Evolutionary conservation across 495 filamentous ascomycete species (phyloP), one percentile per base, ranked within the genome.

Genomic region (Neurospora hispaniola): DNA sequence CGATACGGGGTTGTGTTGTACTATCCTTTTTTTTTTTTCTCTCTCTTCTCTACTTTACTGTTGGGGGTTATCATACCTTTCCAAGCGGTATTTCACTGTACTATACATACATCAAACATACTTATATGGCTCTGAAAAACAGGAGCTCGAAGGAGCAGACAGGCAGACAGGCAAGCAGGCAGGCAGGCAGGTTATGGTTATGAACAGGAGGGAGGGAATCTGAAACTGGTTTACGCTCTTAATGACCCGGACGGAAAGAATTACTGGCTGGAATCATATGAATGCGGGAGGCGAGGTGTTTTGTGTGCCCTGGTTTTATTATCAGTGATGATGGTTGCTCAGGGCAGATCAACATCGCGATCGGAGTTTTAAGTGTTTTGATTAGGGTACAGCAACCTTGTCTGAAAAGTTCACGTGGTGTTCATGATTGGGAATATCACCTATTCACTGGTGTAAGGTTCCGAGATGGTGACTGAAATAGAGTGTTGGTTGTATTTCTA

Each of bases 11-110:
- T 27, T 59, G 48, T 23, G 44, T 71, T 46, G 44, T 71, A 70
- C 40, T 66, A 70, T 42, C 54, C 11, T 31, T 31, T 31, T 38
- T 38, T 38, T 38, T 70, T 44, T 71, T 69, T 71, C 72, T 72
- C 71, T 72, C 72, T 69, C 46, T 66, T 59, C 70, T 74, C 40
- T 74, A n/a, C 16, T 16, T 31, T 42, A 54, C 23, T 18, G 43
- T 69, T 59, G 44, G 9, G 16, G 46, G 20, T 66, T 38, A 9
- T 66, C 3, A 38, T 4, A 35, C 54, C 54, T 66, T 38, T 35
- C 54, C 54, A 31, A 16, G 54, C 14, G 27, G 54, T 66, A 66
- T 27, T 35, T 66, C 18, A 66, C 12, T 66, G 54, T 66, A 66
- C 54, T 66, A 66, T 66, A 66, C 54, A 66, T 66, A 66, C 27